phyloP scores from a whole-genome alignment of 192 early-diverging fungal species.

The Coemansia sp. region DNA sequence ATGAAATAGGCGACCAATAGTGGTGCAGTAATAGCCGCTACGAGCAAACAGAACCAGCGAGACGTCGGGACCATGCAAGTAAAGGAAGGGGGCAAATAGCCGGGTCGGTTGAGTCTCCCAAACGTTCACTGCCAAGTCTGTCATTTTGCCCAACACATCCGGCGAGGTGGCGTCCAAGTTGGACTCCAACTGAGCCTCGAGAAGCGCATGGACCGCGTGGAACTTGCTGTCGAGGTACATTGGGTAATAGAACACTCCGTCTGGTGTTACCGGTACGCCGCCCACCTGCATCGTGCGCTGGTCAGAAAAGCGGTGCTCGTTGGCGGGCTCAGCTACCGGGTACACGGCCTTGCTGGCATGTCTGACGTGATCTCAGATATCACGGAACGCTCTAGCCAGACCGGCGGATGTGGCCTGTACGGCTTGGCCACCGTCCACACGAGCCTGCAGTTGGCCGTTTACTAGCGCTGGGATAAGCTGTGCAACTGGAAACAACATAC shows the following conservation, averaged over 20 bases:
- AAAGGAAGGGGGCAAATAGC: slow-evolving; percentile 5
- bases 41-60: slow-evolving; percentile 9
- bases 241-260: neutral
- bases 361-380: neutral
- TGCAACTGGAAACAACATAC: neutral
- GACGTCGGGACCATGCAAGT: neutral
- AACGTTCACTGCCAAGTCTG: neutral
- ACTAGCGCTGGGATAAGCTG: neutral
- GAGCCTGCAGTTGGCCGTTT: neutral
- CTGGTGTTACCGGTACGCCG: neutral
- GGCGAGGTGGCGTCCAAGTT: neutral
- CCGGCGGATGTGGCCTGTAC: neutral
- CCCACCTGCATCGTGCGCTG: neutral
- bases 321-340: neutral
- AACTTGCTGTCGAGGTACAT: neutral
- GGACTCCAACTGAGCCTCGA: neutral
- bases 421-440: neutral
- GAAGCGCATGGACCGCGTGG: neutral
- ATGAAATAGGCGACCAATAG: neutral
- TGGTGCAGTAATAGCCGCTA: neutral
- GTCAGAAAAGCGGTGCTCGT: neutral
- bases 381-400: slow-evolving; percentile 1
- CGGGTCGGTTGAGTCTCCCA: slow-evolving; percentile 16
- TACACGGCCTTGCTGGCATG: neutral
- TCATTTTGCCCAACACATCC: slow-evolving; percentile 3